phyloP scores from a whole-genome alignment of 1,284 basidiomycete genomes.

The Trichosporon asahii region DNA sequence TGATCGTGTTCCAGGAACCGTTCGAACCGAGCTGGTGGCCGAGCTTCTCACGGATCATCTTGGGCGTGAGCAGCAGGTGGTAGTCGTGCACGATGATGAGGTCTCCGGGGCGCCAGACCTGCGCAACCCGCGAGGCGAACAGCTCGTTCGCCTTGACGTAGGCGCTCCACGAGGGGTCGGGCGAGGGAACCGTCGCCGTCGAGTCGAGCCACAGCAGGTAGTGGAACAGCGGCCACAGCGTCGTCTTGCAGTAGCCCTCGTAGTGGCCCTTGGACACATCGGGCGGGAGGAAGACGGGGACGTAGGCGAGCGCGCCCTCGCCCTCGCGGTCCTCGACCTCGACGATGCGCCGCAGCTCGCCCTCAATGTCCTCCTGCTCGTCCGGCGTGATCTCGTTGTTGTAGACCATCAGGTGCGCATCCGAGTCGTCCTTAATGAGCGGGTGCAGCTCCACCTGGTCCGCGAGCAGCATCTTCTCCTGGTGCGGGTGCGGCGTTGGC shows the following conservation, averaged over 20 bases:
- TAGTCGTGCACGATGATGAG: slow-evolving; percentile 89
- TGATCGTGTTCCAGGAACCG: slow-evolving; percentile 26
- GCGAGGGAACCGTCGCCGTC: slow-evolving; percentile 53
- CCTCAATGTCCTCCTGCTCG: slow-evolving; percentile 63
- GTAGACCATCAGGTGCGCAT: slow-evolving; percentile 50
- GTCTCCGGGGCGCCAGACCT: slow-evolving; percentile 80
- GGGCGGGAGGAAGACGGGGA: slow-evolving; percentile 90
- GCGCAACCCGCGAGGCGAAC: slow-evolving; percentile 74
- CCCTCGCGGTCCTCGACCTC: slow-evolving; percentile 57
- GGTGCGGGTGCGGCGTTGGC: neutral
- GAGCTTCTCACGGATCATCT: slow-evolving; percentile 72
- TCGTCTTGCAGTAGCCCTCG: slow-evolving; percentile 96
- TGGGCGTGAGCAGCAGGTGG: slow-evolving; percentile 86
- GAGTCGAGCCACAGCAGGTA: slow-evolving; percentile 96
- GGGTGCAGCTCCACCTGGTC: slow-evolving; percentile 29
- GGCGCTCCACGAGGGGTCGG: slow-evolving; percentile 76
- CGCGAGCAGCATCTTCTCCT: slow-evolving; percentile 22
- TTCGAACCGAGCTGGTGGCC: slow-evolving; percentile 58
- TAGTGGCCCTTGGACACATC: slow-evolving; percentile 89
- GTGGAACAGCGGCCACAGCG: slow-evolving; percentile 97
- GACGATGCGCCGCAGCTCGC: slow-evolving; percentile 61
- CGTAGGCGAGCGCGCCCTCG: slow-evolving; percentile 64
- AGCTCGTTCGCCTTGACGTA: slow-evolving; percentile 82
- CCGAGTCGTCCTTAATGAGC: slow-evolving; percentile 3
- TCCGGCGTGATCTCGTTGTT: slow-evolving; percentile 58